Base-by-base conservation (phyloP, 1,284 basidiomycete species). In the Ustilago hordei region DNA sequence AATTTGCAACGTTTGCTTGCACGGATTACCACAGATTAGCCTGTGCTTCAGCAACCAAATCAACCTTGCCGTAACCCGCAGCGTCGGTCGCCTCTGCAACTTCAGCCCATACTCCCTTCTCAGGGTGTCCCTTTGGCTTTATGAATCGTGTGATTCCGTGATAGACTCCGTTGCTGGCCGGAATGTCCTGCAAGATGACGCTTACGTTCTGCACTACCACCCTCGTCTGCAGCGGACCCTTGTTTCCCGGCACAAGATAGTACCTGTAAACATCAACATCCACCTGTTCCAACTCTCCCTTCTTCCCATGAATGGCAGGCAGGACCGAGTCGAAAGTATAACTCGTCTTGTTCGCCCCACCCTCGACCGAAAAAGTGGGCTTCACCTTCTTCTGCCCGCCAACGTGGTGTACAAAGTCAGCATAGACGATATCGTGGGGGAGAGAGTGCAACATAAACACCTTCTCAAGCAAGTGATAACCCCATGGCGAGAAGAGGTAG, bases 401-500 rank as follows among this genome's bases (percentile, higher is more conserved):
- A n/a, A 74, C 81, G 62, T 79, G 73, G 81, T 87, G 85, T 28
- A 88, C 88, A 78, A 83, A 88, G 89, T 89, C 91, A 47, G 89
- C 89, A 74, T 90, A 89, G 17, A 92, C 82, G 47, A 91, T 87
- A 31, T 88, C 86, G 45, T 89, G 83, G 3, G 91, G 91, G 6
- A 92, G 87, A 65, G 91, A 88, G 86, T 93, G 92, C 85, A 90
- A 92, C 74, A 90, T 88, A 31, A 93, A 83, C 15, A 93, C 81
- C 86, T 92, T 92, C 79, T 87, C 89, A 60, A 93, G 81, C 2
- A 88, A 89, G 43, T 84, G 86, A 55, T 87, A 86, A 8, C 92
- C 92, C 64, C 90, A 90, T 1, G 91, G 91, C 8, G 91, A 92
- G 87, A 93, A 92, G 61, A 93, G 88, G 88, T 89, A 93, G 39